Base-by-base conservation (phyloP, 768 basidiomycete genomes). In the Mycena epipterygia region DNA sequence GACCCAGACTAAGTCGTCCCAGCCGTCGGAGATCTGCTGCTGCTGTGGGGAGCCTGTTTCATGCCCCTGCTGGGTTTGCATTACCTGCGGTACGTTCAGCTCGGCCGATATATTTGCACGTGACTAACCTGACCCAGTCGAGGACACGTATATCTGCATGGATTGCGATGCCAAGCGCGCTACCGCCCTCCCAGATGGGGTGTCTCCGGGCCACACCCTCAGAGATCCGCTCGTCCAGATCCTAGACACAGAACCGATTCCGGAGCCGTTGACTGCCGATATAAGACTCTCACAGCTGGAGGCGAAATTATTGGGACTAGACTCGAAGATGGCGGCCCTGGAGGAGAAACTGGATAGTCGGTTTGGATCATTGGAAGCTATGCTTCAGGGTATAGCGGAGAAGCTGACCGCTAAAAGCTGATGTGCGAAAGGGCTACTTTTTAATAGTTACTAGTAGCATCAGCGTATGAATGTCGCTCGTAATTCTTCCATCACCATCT, bases 21-120 rank as follows among this genome's bases (percentile, higher is more conserved):
- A 62, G 25, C 19, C 60, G 37, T 35, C 12, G 27, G 39, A 52
- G 23, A n/a, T 44, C 6, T 72, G 71, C 56, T 59, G 39, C 35
- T 64, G 63, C 19, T 72, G 71, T 21, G 63, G 49, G 3, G 27
- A 68, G 29, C 32, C 58, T 16, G 32, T 64, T 21, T 37, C 62
- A 7, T n/a, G 5, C n/a, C 71, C 71, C 1, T 72, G 30, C 58
- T 72, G 67, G 58, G 67, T 60, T 16, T 72, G 71, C 37, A 23
- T 72, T 30, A 30, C 53, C 5, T 72, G 71, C n/a, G 49, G 71
- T 71, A 42, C 53, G 64, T 56, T 21, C 2, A 2, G 16, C 30
- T 30, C 8, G n/a, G n/a, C n/a, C n/a, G n/a, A n/a, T n/a, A n/a
- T n/a, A n/a, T n/a, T n/a, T n/a, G n/a, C n/a, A n/a, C 42, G n/a